Evolutionary conservation across 371 early-diverging fungal genomes (phyloP).

Genomic region (Mortierella sp.): DNA sequence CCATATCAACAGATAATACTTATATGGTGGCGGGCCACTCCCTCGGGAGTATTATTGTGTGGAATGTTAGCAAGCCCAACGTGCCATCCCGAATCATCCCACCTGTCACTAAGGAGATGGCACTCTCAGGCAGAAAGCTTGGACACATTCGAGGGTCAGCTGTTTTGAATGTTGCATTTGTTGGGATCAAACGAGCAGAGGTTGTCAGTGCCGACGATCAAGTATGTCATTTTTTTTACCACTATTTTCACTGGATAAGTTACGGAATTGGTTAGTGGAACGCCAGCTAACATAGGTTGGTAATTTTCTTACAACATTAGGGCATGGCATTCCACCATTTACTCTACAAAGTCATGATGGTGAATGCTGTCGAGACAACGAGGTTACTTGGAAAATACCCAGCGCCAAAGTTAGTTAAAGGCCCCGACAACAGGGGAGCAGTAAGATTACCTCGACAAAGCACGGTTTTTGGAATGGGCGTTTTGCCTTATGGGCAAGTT

Average conservation of each 20-base stretch:
- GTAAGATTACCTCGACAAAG: slow-evolving; percentile 60
- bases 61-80: slow-evolving; percentile 73
- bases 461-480: slow-evolving; percentile 79
- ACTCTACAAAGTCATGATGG: slow-evolving; percentile 75
- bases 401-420: slow-evolving; percentile 46
- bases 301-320: slow-evolving; percentile 23
- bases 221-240: slow-evolving; percentile 38
- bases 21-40: slow-evolving; percentile 80
- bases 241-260: neutral
- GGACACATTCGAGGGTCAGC: slow-evolving; percentile 80
- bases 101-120: slow-evolving; percentile 60
- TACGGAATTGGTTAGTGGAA: too few species aligned
- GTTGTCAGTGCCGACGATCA: slow-evolving; percentile 82
- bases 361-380: slow-evolving; percentile 76
- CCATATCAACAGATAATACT: slow-evolving; percentile 77
- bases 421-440: slow-evolving; percentile 21
- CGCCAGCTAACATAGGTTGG: neutral
- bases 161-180: slow-evolving; percentile 78
- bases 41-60: slow-evolving; percentile 78
- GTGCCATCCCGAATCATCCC: slow-evolving; percentile 66
- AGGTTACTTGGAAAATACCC: slow-evolving; percentile 78
- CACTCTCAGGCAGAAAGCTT: slow-evolving; percentile 65
- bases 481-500: slow-evolving; percentile 73
- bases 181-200: slow-evolving; percentile 73
- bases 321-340: slow-evolving; percentile 84